Evolutionary conservation across 164 flowering plant genomes (phyloP), one percentile per base, ranked within the genome.

Genomic region (Umbellularia californica): DNA sequence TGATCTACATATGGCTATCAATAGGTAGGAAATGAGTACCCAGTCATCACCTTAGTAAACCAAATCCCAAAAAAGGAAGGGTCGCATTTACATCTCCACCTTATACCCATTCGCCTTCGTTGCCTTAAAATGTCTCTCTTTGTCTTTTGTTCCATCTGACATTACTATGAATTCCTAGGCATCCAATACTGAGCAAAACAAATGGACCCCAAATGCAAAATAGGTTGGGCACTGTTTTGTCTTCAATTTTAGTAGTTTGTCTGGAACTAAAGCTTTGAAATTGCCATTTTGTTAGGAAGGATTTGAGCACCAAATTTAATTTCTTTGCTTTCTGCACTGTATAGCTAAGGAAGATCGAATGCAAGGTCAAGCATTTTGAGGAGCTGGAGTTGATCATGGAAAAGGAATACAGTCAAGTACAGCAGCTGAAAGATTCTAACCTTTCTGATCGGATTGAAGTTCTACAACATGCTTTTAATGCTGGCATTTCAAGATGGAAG

Each of bases 351-450:
- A 95, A 95, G 82, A 27, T 93, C 73, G 82, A 85, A n/a, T 69
- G 77, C 78, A 95, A 95, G 82, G 70, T 85, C 65, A 86, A 88
- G 81, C 80, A 84, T 82, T 82, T 92, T 68, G 91, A 89, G 65
- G 93, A 92, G 27, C 79, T 92, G 78, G 90, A 86, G 80, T 58
- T 72, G 82, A 81, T 92, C 12, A 92, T 91, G 97, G 90, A 92
- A 71, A 87, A 87, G 78, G 94, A 93, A 75, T 75, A 83, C 51
- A 74, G 69, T 47, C 84, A 81, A 64, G 77, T 93, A 58, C 86
- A 85, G 79, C 87, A 87, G 68, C 65, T 85, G 69, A 86, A 89
- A 80, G 87, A 90, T 50, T 78, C 81, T 35, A 74, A 93, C 35
- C n/a, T 87, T 51, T 72, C 76, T 25, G 89, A 93, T 74, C 77